Conservation (phyloP, 2,329 filamentous ascomycete species). For the Aspergillus sp. region DNA sequence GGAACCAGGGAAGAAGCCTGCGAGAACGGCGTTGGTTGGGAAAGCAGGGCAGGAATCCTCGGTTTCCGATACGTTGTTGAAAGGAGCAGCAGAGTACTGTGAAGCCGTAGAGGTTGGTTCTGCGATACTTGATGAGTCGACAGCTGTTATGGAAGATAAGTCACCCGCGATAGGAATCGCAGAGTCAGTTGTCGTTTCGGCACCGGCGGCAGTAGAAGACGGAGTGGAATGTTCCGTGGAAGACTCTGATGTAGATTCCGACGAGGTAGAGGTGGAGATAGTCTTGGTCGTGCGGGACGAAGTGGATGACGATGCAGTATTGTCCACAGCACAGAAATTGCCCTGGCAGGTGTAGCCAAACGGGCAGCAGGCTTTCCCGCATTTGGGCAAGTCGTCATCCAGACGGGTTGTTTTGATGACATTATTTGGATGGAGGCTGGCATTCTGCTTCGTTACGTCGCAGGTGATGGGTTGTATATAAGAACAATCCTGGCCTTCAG, state of each 20-base stretch:
- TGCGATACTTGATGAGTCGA: neutral
- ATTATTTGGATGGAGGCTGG: conserved; percentile 36
- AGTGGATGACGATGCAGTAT: conserved; percentile 23
- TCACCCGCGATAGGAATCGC: neutral
- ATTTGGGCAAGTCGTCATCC: conserved; percentile 41
- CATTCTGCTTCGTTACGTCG: conserved; percentile 44
- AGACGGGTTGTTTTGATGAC: conserved; percentile 45
- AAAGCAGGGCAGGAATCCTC: conserved; percentile 37
- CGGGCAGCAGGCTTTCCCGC: conserved; percentile 46
- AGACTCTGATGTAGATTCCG: conserved; percentile 4
- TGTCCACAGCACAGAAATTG: conserved; percentile 30
- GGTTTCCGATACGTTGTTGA: conserved; percentile 2
- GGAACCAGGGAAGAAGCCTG: conserved; percentile 49
- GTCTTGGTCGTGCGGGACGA: conserved; percentile 22
- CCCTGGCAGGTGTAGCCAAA: conserved; percentile 47
- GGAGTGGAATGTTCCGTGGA: neutral
- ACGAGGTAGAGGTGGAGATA: conserved; percentile 18
- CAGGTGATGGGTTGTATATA: conserved; percentile 46
- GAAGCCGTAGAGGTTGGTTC: conserved; percentile 13
- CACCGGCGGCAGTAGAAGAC: neutral
- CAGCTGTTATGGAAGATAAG: neutral
- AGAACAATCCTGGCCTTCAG: conserved; percentile 40
- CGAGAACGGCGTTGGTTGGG: conserved; percentile 42
- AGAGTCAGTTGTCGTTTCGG: neutral
- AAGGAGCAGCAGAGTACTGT: conserved; percentile 5